Base-by-base conservation (phyloP, 2,329 filamentous ascomycete genomes). In the Leptographium lundbergii region DNA sequence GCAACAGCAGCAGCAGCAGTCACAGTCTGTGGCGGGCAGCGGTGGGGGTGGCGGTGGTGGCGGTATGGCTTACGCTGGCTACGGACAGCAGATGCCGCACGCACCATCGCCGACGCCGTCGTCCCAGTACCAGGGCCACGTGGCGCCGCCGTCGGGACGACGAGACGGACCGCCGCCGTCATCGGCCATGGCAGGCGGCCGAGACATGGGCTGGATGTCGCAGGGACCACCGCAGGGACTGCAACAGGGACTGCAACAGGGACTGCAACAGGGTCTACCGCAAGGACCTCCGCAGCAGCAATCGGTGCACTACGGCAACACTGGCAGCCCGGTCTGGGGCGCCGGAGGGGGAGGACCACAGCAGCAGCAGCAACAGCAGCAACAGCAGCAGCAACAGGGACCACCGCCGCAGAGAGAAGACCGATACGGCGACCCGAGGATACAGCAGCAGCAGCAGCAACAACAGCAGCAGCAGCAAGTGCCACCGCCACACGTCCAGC, bases 81-180 rank as follows among this genome's bases (percentile, higher is more conserved):
- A 62, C 36, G 58, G 56, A 3, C 34, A 47, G 11, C 57, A 56
- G 56, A 32, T 59, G 36, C 51, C 62, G 47, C 59, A 57, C 25
- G 57, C 56, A 0, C 42, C 59, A 1, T 63, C 62, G 32, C 62
- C 62, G 2, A 61, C 62, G 10, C 61, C 57, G 10, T 45, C 42
- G 9, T 45, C 42, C 6, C 62, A 62, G 63, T 84, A 83, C 59
- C 42, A 45, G 7, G 42, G 71, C 34, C 29, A 54, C 19, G 42
- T 45, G 7, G 52, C 32, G 10, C n/a, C 29, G 52, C 25, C 27
- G 14, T 29, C 24, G 2, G 50, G 50, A n/a, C 24, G 48, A 6
- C 48, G 22, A 27, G 48, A 27, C 2, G 48, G 48, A 25, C 48
- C 48, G 22, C 48, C 47, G 9, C 50, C 51, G 51, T 27, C 51